These are phyloP conservation scores for Aspergillus sp. DNA, from an alignment of 2,329 filamentous ascomycete species.

Conservation along the genomic window DNA sequence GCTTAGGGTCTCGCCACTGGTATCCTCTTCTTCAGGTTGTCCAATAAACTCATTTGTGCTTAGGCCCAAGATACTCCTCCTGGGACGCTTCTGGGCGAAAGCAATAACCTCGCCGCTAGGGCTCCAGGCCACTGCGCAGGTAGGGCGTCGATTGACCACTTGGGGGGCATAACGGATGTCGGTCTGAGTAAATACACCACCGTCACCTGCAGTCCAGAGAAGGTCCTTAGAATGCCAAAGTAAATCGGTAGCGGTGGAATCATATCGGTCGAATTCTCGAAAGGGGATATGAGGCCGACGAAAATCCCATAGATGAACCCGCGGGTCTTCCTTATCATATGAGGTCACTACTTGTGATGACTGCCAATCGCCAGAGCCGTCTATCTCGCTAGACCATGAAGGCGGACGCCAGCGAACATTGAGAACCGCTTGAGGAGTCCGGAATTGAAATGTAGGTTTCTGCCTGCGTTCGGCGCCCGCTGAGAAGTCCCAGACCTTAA, in stretches of 20 bases:
- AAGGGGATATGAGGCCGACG: slow-evolving; percentile 62
- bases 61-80: slow-evolving; percentile 42
- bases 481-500: slow-evolving; percentile 66
- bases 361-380: slow-evolving; percentile 55
- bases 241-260: slow-evolving; percentile 57
- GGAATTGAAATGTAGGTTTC: slow-evolving; percentile 59
- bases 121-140: slow-evolving; percentile 58
- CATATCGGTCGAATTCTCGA: slow-evolving; percentile 58
- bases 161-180: slow-evolving; percentile 61
- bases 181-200: slow-evolving; percentile 62
- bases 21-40: slow-evolving; percentile 42
- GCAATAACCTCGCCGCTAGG: slow-evolving; percentile 57
- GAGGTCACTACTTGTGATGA: slow-evolving; percentile 63
- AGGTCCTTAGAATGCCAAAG: slow-evolving; percentile 65
- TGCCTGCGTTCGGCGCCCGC: slow-evolving; percentile 55
- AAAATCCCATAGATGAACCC: slow-evolving; percentile 65
- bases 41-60: slow-evolving; percentile 43
- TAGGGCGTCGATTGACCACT: slow-evolving; percentile 56
- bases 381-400: slow-evolving; percentile 54
- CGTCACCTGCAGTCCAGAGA: slow-evolving; percentile 63
- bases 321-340: slow-evolving; percentile 61
- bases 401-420: slow-evolving; percentile 64
- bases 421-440: slow-evolving; percentile 61
- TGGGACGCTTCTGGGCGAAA: slow-evolving; percentile 53
- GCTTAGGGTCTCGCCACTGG: slow-evolving; percentile 48